These are phyloP conservation scores for Barnettozyma siamensis DNA, from an alignment of 805 yeast genomes.

Conservation along the genomic window DNA sequence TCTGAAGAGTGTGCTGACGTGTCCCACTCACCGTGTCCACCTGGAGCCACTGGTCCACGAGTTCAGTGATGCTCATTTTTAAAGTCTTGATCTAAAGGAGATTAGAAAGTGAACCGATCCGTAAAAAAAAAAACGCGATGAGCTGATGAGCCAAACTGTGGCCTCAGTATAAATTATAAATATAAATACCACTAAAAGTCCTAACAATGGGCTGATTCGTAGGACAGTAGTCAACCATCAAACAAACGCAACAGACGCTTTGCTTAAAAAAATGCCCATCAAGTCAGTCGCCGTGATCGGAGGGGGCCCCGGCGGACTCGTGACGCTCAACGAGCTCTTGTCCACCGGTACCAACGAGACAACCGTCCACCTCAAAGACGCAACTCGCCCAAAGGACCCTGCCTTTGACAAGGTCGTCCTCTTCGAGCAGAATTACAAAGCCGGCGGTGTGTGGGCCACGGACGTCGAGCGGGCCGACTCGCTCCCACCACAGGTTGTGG, in stretches of 20 bases:
- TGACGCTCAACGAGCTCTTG: conserved; percentile 28
- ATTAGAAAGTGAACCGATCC: neutral
- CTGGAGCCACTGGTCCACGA: conserved; percentile 9
- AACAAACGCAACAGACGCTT: no score
- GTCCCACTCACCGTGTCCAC: conserved; percentile 4
- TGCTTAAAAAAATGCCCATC: conserved; percentile 11
- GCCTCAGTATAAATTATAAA: neutral
- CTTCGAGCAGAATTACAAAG: conserved; percentile 34
- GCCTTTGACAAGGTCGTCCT: conserved; percentile 31
- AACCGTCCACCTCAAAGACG: conserved; percentile 13
- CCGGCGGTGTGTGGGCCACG: conserved; percentile 41
- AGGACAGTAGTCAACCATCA: no score
- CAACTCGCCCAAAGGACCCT: conserved; percentile 10
- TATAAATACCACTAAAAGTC: no score
- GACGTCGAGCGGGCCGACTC: conserved; percentile 16
- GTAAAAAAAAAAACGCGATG: neutral
- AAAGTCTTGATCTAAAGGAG: neutral
- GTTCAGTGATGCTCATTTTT: conserved; percentile 1
- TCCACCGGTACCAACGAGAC: conserved; percentile 26
- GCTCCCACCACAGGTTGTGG: conserved; percentile 21
- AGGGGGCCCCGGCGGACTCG: conserved; percentile 34
- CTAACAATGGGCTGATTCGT: no score
- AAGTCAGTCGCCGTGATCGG: conserved; percentile 31
- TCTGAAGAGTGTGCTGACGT: neutral
- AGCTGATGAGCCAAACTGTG: neutral